Evolutionary conservation across 2,329 filamentous ascomycete genomes (phyloP), one percentile per base, ranked within the genome.

Genomic region (Cladosporium sp.): DNA sequence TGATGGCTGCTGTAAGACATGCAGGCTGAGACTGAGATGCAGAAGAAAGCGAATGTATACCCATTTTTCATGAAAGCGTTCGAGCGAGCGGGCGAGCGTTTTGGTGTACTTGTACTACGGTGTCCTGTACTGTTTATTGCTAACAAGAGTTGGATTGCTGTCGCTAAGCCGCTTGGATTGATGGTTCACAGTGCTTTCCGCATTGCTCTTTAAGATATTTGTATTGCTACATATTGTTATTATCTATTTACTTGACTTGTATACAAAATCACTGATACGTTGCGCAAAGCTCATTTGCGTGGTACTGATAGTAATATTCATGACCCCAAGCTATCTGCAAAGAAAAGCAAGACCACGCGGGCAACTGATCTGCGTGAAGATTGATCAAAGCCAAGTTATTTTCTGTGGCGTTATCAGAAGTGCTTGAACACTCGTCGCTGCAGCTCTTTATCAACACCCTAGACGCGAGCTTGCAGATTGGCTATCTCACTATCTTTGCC

Each of bases 31-130:
- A 5, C 12, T 10, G 28, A 32, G 12, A 28, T 7, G 28, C 17
- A 32, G 15, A 25, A 32, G 45, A 34, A 19, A 19, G 45, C 45
- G 19, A 36, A 13, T 37, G 47, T 35, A 48, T 48, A 48, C 45
- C 45, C 45, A 34, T 48, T 48, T 48, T 32, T 7, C 28, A 32
- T 32, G 42, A 47, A 20, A 47, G 45, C 45, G 45, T 48, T 48
- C 28, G 28, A 32, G 28, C 28, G 28, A 32, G 28, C 28, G 17
- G 28, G 42, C 42, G 24, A 20, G 42, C 24, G 42, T 28, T 45
- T 32, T 20, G 45, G 45, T 48, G 45, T 48, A 48, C 19, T 35
- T 48, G 45, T 48, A 48, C 42, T 32, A 22, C 20, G n/a, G 15
- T 17, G 17, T 48, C n/a, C n/a, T 6, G 44, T 48, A 48, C 25